Base-by-base conservation (phyloP, 140 eudicot genomes). In the Cichorium intybus region DNA sequence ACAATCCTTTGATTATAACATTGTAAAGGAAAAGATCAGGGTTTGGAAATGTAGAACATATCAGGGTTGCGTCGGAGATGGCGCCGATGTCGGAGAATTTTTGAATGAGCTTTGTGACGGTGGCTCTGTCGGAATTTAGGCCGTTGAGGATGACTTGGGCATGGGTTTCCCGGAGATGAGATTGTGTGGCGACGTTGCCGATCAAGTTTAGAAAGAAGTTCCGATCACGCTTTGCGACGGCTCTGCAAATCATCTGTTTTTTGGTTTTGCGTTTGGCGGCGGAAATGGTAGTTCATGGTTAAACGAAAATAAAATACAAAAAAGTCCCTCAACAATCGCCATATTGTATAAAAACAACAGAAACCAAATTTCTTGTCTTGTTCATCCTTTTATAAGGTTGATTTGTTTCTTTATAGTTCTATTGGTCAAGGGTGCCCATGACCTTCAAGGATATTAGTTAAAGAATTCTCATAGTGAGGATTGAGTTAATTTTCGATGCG, bases 1-100 rank as follows among this genome's bases (percentile, higher is more conserved):
- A 73, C 16, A 73, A 75, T 56, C 84, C 90, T 54, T 77, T 76
- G 53, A 93, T 93, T 24, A 88, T 81, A 47, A 81, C 95, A 69
- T 93, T 93, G 74, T 83, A 78, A 33, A 88, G 85, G 50, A 93
- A 93, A 3, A 83, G 75, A 63, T 93, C 99, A 48, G 95, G 95
- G 20, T 64, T 74, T 12, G 83, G 69, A 10, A 83, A 70, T 0
- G 69, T 24, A 52, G 81, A 80, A 39, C 91, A 85, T 53, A 93
- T 70, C 21, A 67, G 60, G 76, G 77, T 64, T 43, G 97, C 87
- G 27, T 84, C 74, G 56, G 79, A 20, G 16, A 77, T 76, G 76
- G 84, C 75, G 56, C 76, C 74, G 11, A 75, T 21, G 62, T 84
- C 86, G 34, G 79, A 79, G 68, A 80, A 84, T 53, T 82, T 93